Conservation (phyloP, 768 basidiomycete genomes). For the Serendipita sp. region DNA sequence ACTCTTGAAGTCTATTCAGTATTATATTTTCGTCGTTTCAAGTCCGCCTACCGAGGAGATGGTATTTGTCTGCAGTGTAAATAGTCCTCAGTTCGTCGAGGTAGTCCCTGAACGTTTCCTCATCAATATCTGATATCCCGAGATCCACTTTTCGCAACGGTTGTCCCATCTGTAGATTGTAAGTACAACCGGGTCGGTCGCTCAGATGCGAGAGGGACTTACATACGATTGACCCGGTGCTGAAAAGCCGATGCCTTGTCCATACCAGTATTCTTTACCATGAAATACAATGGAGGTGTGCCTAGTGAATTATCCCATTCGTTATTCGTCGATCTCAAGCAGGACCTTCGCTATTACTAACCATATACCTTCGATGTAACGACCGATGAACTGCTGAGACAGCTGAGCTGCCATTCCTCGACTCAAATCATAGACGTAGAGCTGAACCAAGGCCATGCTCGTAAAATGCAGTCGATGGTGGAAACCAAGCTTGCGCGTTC, state of each 20-base stretch:
- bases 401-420: constrained; percentile 69
- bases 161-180: constrained; percentile 46
- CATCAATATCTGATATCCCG: constrained; percentile 66
- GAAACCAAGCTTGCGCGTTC: no score
- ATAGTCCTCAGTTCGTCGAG: constrained; percentile 53
- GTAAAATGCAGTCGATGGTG: not conserved
- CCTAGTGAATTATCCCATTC: constrained; percentile 30
- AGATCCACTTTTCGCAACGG: constrained; percentile 58
- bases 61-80: constrained; percentile 87
- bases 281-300: constrained; percentile 87
- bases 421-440: constrained; percentile 87
- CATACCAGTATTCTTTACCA: constrained; percentile 78
- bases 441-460: constrained; percentile 34
- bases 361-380: constrained; percentile 91
- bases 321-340: not conserved
- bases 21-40: constrained; percentile 17
- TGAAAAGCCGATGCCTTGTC: constrained; percentile 63
- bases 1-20: constrained; percentile 33
- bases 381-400: constrained; percentile 67
- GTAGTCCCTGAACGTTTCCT: constrained; percentile 78
- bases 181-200: not conserved
- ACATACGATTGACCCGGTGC: constrained; percentile 72
- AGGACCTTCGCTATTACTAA: constrained; percentile 20
- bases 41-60: constrained; percentile 49
- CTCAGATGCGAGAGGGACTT: not conserved